Percentiles rank a stretch among this genome's conserved stretches.
Conservation (phyloP, 1,139 yeast genomes). For the Zhuliangozyma blackwelliae region DNA sequence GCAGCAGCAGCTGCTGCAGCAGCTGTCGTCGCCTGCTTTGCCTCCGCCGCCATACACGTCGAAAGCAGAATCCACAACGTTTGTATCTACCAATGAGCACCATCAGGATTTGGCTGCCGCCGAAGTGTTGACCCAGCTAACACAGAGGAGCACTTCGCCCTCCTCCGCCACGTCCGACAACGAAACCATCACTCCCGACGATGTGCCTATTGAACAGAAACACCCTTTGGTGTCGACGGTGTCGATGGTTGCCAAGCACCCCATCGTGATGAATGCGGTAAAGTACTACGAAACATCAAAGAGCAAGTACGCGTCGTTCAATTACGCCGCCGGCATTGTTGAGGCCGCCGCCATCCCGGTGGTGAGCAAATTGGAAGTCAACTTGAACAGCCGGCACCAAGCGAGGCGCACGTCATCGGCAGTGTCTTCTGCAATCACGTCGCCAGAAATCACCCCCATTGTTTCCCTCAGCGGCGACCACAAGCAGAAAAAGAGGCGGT, state of each 20-base stretch:
- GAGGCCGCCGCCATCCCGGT: constrained; percentile 61
- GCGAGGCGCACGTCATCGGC: constrained; percentile 14
- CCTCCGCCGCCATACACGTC: constrained; percentile 7
- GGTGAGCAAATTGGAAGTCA: constrained; percentile 47
- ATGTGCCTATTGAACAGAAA: constrained; percentile 11
- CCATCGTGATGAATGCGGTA: constrained; percentile 55
- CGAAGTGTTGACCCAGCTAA: constrained; percentile 38
- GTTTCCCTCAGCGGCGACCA: constrained; percentile 5
- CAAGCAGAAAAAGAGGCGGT: constrained; percentile 21
- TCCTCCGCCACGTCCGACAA: constrained; percentile 9
- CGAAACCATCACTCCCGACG: constrained; percentile 4
- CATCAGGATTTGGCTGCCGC: constrained; percentile 39
- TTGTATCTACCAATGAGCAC: constrained; percentile 1
- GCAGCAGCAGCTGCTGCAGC: not conserved
- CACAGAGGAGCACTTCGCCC: constrained; percentile 13
- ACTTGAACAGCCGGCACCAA: constrained; percentile 37
- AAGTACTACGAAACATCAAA: constrained; percentile 56
- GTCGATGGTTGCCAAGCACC: constrained; percentile 41
- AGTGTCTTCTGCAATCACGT: constrained; percentile 6
- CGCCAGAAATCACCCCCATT: constrained; percentile 7
- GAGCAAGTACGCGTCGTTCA: constrained; percentile 52
- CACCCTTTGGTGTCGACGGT: constrained; percentile 46
- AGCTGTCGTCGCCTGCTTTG: constrained; percentile 2
- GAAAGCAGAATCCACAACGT: not conserved
- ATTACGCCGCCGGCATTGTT: constrained; percentile 63